Conservation (phyloP, 2,329 filamentous ascomycete genomes). For the Madurella mycetomatis region DNA sequence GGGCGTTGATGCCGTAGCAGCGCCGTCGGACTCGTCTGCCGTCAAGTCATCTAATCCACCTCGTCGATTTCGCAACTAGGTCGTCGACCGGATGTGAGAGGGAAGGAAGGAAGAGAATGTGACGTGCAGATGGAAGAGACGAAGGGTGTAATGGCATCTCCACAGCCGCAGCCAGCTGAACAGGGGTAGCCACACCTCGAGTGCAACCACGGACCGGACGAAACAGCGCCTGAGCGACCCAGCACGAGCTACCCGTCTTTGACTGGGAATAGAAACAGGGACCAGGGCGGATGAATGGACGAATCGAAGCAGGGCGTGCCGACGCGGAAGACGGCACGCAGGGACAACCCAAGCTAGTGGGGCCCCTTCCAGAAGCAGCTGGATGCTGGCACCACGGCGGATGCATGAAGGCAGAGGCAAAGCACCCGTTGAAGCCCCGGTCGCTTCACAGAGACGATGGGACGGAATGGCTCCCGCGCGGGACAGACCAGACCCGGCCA, state of each 20-base stretch:
- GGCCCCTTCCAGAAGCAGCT: slow-evolving; percentile 19
- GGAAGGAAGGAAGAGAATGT: slow-evolving; percentile 21
- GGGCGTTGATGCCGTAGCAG: slow-evolving; percentile 31
- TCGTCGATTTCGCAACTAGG: slow-evolving; percentile 27
- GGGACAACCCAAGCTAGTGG: background rate
- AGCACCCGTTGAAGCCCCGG: slow-evolving; percentile 14
- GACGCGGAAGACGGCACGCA: slow-evolving; percentile 13
- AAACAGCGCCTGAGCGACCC: slow-evolving; percentile 41
- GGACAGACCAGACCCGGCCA: slow-evolving; percentile 17
- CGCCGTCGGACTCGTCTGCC: slow-evolving; percentile 33
- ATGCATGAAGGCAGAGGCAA: slow-evolving; percentile 22
- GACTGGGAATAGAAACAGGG: slow-evolving; percentile 33
- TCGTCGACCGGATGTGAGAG: slow-evolving; percentile 30
- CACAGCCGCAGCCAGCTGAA: slow-evolving; percentile 7
- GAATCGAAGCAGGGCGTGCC: slow-evolving; percentile 9
- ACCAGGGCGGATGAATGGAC: slow-evolving; percentile 14
- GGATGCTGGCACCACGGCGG: slow-evolving; percentile 8
- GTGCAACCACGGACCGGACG: slow-evolving; percentile 40
- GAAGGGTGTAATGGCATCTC: slow-evolving; percentile 24
- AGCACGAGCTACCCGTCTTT: slow-evolving; percentile 31
- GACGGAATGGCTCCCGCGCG: slow-evolving; percentile 15
- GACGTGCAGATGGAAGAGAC: slow-evolving; percentile 25
- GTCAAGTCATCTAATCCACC: slow-evolving; percentile 43
- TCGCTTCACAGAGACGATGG: slow-evolving; percentile 5
- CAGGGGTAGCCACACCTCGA: slow-evolving; percentile 25